A percentile compares a stretch with the other conserved stretches of the same genome.
phyloP scores from a whole-genome alignment of 148 eudicot genomes.

The Limonium bicolor region DNA sequence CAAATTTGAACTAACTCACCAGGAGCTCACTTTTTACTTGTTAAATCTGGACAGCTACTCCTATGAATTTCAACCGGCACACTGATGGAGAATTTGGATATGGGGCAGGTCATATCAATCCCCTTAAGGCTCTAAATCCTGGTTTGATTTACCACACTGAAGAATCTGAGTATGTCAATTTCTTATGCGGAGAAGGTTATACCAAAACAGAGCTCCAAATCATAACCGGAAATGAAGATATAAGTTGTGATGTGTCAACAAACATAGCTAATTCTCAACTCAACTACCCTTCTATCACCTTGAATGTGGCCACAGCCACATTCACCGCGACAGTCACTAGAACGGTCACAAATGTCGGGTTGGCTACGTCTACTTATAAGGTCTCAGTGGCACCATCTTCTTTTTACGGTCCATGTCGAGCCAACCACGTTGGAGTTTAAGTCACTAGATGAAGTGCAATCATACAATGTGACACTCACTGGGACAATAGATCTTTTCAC shows the following conservation, averaged over 20 bases:
- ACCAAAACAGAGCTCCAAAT: background rate
- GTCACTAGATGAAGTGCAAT: slow-evolving; percentile 16
- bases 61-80: slow-evolving; percentile 16
- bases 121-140: slow-evolving; percentile 26
- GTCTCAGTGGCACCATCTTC: slow-evolving; percentile 9
- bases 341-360: slow-evolving; percentile 35
- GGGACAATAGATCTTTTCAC: background rate
- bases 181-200: slow-evolving; percentile 25
- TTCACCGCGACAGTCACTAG: slow-evolving; percentile 19
- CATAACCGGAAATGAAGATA: slow-evolving; percentile 9
- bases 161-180: slow-evolving; percentile 18
- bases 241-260: no score
- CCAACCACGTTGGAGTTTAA: slow-evolving; percentile 24
- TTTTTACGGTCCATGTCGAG: slow-evolving; percentile 11
- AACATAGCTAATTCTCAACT: slow-evolving; percentile 11
- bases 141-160: slow-evolving; percentile 38
- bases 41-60: slow-evolving; percentile 13
- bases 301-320: background rate
- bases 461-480: slow-evolving; percentile 19
- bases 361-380: slow-evolving; percentile 10
- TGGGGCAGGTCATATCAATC: slow-evolving; percentile 53
- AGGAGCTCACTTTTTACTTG: background rate
- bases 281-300: slow-evolving; percentile 48
- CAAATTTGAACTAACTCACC: background rate
- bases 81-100: slow-evolving; percentile 36